These are phyloP conservation scores for Trichoderma sp. DNA, from an alignment of 2,329 filamentous ascomycete species.

Conservation along the genomic window DNA sequence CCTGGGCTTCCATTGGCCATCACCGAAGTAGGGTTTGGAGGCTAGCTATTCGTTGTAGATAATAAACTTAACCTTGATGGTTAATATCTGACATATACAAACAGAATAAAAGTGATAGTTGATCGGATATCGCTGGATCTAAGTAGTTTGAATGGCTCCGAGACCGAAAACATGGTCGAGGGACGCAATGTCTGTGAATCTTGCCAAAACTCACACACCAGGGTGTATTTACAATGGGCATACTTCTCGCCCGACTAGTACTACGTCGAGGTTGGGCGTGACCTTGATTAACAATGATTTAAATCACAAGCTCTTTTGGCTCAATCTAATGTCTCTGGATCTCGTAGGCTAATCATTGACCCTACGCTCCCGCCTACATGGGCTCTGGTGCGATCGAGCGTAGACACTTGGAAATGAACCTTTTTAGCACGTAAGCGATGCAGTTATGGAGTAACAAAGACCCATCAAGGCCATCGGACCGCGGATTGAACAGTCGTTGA, in stretches of 20 bases:
- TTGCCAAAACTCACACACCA: background rate
- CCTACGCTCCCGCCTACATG: background rate
- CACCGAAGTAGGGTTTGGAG: too few relatives aligned
- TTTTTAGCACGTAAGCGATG: background rate
- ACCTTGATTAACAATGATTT: background rate
- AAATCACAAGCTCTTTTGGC: background rate
- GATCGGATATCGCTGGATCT: background rate
- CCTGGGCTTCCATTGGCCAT: too few relatives aligned
- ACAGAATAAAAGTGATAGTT: background rate
- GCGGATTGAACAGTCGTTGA: background rate
- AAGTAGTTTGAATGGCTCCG: background rate
- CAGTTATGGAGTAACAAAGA: background rate
- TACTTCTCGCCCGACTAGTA: background rate
- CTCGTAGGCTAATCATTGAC: background rate
- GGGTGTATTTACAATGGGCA: background rate
- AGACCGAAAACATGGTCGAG: background rate
- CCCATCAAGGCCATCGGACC: background rate
- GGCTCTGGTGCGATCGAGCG: background rate
- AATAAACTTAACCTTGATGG: background rate
- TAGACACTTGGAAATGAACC: background rate
- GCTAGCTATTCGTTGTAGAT: too few relatives aligned
- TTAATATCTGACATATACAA: background rate
- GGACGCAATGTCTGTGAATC: background rate
- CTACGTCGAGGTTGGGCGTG: background rate
- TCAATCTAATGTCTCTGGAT: background rate